Evolutionary conservation across 148 eudicot genomes (phyloP).

Genomic region (Silene latifolia): DNA sequence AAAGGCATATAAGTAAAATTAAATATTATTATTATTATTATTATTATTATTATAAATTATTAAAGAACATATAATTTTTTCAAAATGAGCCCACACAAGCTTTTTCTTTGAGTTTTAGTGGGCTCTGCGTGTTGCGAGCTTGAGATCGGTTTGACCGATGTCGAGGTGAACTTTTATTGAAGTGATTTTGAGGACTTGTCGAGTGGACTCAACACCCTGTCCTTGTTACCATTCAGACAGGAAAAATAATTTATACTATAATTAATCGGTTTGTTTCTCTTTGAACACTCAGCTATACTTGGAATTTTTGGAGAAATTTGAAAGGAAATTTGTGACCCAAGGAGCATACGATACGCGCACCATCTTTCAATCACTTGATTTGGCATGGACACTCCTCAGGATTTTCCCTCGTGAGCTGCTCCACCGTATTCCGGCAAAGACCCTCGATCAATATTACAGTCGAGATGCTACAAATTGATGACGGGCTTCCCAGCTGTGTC

Average conservation of each 20-base stretch:
- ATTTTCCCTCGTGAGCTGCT: slow-evolving; percentile 98
- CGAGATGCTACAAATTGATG: slow-evolving; percentile 72
- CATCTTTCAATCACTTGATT: slow-evolving; percentile 94
- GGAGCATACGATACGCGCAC: slow-evolving; percentile 97
- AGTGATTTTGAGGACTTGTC: background rate
- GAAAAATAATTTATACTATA: background rate
- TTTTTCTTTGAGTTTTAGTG: too few species aligned
- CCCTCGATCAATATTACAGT: slow-evolving; percentile 84
- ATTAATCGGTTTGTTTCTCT: background rate
- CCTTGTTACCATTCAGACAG: too few species aligned
- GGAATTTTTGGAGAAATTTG: slow-evolving; percentile 94
- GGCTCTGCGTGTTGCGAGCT: too few species aligned
- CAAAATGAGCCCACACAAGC: too few species aligned
- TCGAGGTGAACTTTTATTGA: background rate
- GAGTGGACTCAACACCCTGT: too few species aligned
- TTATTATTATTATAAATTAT: too few species aligned
- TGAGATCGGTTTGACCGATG: too few species aligned
- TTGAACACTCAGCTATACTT: slow-evolving; percentile 60
- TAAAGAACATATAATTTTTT: too few species aligned
- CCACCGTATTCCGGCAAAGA: slow-evolving; percentile 99
- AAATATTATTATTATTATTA: too few species aligned
- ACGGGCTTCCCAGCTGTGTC: background rate
- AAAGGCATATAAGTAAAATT: too few species aligned
- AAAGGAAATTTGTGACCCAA: slow-evolving; percentile 93
- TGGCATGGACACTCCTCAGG: slow-evolving; percentile 95